Base-by-base conservation (phyloP, 1,139 yeast species). In the Wickerhamomyces sp. region DNA sequence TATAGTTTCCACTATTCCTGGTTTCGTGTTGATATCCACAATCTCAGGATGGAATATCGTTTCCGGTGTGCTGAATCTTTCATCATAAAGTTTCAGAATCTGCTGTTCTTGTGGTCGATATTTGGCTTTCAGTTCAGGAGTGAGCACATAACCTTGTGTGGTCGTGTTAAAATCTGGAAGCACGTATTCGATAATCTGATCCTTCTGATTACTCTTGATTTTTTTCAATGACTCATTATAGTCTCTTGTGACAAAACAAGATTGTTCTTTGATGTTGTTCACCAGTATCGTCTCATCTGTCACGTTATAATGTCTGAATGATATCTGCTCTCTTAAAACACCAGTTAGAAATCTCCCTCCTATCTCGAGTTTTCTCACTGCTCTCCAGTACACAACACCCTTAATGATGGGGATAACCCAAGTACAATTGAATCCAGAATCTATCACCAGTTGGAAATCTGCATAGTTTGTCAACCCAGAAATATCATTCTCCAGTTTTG, bases 301-400 rank as follows among this genome's bases (percentile, higher is more conserved):
- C 51, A 93, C 89, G 54, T 93, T 93, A 59, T 89, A 91, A 61
- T 93, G 94, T 39, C 97, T 70, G 55, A 85, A 91, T 4, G 96
- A 87, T 13, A 91, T 75, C 29, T 86, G 68, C 51, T 91, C 98
- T 42, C 88, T 69, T 33, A 93, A 60, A 35, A 83, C 74, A 9
- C 96, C 95, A 37, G 87, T 86, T 39, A 93, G 62, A 36, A 86
- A 65, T 38, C 86, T 73, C 0, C 99, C 99, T 1, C 94, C 98
- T 28, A 93, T 75, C 30, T 64, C 70, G 14, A 64, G 46, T 46
- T 87, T 80, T 44, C 77, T 73, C 4, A 86, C 80, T 0, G 91
- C 96, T 28, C 75, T 73, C 78, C 89, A 82, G 51, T 78, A 75
- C 0, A 87, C 84, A 24, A 76, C 70, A 23, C 95, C 95, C 46